Evolutionary conservation across 805 yeast genomes (phyloP), one percentile per base, ranked within the genome.

Genomic region (Candida argentea): DNA sequence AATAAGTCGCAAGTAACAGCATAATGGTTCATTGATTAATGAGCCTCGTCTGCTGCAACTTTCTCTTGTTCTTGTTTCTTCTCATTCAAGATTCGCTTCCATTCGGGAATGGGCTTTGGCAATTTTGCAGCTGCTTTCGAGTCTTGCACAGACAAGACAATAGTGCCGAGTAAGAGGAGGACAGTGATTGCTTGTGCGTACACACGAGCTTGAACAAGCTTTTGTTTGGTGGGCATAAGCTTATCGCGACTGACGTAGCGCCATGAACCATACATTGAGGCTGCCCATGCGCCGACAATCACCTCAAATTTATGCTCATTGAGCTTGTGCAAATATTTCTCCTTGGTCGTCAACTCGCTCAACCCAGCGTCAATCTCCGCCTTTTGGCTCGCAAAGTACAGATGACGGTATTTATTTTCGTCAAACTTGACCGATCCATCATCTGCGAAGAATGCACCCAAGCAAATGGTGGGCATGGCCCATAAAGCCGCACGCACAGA

Each of bases 381-480:
- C 13, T 53, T 37, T 32, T 44, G 38, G 22, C 37, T 33, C 29
- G 51, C 47, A 27, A 43, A 35, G 30, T 48, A 50, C 5, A 44
- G 55, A 14, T 51, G 38, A 42, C 61, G 52, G 31, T 33, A 33
- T 52, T 54, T 44, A 26, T 45, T 39, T 27, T 52, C 45, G 37
- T 61, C 67, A 33, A 60, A 61, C 31, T 58, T 65, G 27, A 57
- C 48, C n/a, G 65, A 57, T 15, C 68, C 68, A 32, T 57, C 60
- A 35, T 61, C 68, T 9, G 66, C 67, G 43, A 41, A 61, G 31
- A 61, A 59, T 1, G 65, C 65, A 20, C 48, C 50, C 20, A 49
- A 29, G 1, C 55, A 40, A 24, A 60, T 44, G 4, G 67, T 57
- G 16, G 68, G 68, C 55, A 60, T 50, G 7, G 51, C 45, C 28